Evolutionary conservation across 345 rosid species (phyloP).

Genomic region (Citrus cavaleriei): DNA sequence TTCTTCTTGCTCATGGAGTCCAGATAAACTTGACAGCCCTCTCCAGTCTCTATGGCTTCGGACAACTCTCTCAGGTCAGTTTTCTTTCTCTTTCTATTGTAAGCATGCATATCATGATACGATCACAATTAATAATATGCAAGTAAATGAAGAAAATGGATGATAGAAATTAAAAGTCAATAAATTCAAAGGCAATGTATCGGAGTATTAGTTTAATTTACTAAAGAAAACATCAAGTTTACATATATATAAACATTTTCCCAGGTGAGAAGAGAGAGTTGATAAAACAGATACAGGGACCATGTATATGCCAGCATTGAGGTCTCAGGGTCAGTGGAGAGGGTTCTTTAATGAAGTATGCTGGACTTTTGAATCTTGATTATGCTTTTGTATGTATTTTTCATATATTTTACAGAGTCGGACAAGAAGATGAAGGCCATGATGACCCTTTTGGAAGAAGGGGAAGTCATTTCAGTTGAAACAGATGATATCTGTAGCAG

Average conservation of each 20-base stretch:
- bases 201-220: background rate
- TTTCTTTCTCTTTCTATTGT: background rate
- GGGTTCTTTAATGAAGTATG: background rate
- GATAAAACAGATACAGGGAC: background rate
- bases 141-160: background rate
- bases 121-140: background rate
- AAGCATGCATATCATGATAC: background rate
- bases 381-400: background rate
- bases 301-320: background rate
- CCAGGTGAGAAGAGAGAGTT: background rate
- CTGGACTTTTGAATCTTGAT: background rate
- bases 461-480: background rate
- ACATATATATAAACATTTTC: background rate
- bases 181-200: background rate
- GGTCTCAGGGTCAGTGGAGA: background rate
- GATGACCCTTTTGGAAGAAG: conserved; percentile 25
- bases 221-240: background rate
- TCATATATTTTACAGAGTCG: conserved; percentile 29
- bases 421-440: conserved; percentile 31
- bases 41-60: conserved; percentile 38
- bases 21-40: background rate
- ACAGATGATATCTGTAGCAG: background rate
- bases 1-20: conserved; percentile 4
- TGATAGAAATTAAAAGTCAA: background rate
- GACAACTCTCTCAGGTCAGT: conserved; percentile 34